Evolutionary conservation across 2,329 filamentous ascomycete species (phyloP), one percentile per base, ranked within the genome.

Genomic region (Diaporthe citri): DNA sequence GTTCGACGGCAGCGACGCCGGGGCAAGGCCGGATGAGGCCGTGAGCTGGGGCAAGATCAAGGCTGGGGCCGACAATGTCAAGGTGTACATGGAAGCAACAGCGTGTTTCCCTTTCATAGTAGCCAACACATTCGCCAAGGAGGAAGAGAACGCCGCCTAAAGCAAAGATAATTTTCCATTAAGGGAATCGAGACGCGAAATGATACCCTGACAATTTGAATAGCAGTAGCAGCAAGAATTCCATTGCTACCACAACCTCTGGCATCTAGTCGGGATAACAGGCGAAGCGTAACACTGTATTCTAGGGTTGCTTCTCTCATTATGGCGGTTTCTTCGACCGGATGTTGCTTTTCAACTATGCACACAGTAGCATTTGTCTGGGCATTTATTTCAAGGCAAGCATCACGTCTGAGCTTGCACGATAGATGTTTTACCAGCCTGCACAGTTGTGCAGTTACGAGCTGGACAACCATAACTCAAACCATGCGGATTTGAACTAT

Each of bases 1-100:
- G 83, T 99, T 98, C 82, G 97, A 99, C 82, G 97, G 97, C 3
- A 98, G 95, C 80, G 97, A 99, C 85, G 96, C 97, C 0, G 97
- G 97, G 1, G 97, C 97, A 4, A 89, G 97, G 73, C 97, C 97
- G 6, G 97, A 99, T 80, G 97, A 99, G 86, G 97, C 97, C 7
- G 94, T 99, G 22, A 98, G 96, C 77, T 99, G 97, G 97, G 97
- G 97, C 4, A 99, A 99, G 88, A 98, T 99, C 84, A 98, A 97
- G 84, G 88, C 92, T 56, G 94, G 93, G 71, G 97, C 93, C 1
- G 93, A 97, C 77, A 94, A 92, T 79, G 96, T 98, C 74, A 99
- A 98, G 92, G 94, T 95, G 83, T 93, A 93, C 78, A 85, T 90
- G 56, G 91, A 93, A 78, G 91, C 90, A 3, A 93, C 91, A 0